Base-by-base conservation (phyloP, 2,329 filamentous ascomycete genomes). In the Hypocreales sp. region DNA sequence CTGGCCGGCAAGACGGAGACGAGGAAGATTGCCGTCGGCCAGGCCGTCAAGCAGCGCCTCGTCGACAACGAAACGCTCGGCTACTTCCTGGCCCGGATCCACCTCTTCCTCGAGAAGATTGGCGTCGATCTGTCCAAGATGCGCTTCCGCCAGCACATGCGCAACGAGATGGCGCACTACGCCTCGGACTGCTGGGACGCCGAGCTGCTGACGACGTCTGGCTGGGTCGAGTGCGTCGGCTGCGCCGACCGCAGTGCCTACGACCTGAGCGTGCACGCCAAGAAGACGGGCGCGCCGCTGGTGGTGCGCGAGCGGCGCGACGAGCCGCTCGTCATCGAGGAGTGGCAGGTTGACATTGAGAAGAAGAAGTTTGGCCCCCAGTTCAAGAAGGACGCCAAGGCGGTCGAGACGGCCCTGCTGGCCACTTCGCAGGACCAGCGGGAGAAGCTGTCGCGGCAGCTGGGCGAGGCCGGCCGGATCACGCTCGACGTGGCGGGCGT, bases 11-110 rank as follows among this genome's bases (percentile, higher is more conserved):
- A 86, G 60, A 94, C 84, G 2, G 58, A 72, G 14, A 68, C 79
- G 15, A 65, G 70, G 44, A 76, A 67, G 37, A 68, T 90, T 48
- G 64, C 79, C 26, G 81, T 95, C 43, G 84, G 86, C 39, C 66
- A 92, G 46, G 90, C 90, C 19, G 87, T 98, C 32, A 67, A 74
- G 47, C 68, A 72, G 26, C 74, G 78, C 27, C 65, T 90, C 16
- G 82, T 98, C 11, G 86, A 98, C 53, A 98, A 95, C 54, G 86
- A 98, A 65, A 98, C 90, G 1, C 69, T 98, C 24, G 90, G 90
- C 35, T 98, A 98, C 62, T 98, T 98, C 65, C 61, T 98, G 26
- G 90, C 83, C 24, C 76, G 90, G 30, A 94, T 98, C 45, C 78
- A 90, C 48, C 70, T 82, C 22, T 98, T 95, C 68, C 67, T 95